These are phyloP conservation scores for Fusarium sp. DNA, from an alignment of 2,329 filamentous ascomycete genomes.

Conservation along the genomic window DNA sequence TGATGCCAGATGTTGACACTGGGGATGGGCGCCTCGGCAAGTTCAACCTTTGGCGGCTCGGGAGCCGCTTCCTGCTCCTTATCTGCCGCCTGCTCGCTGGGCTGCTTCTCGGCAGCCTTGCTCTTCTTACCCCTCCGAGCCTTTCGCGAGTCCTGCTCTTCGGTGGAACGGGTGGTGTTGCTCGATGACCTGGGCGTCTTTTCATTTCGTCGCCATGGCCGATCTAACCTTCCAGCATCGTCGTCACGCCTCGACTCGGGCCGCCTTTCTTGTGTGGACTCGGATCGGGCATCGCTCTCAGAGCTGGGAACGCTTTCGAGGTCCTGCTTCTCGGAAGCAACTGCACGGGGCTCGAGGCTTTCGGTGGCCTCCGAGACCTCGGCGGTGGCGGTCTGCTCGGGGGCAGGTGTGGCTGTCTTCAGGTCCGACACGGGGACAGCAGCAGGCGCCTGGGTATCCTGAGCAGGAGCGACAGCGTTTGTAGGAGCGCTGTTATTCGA, in stretches of 20 bases:
- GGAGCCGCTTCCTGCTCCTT: constrained; percentile 62
- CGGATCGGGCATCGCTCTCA: constrained; percentile 52
- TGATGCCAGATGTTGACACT: constrained; percentile 90
- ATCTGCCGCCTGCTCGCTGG: constrained; percentile 65
- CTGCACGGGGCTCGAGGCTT: constrained; percentile 37
- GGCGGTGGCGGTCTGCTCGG: constrained; percentile 43
- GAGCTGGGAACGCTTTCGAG: constrained; percentile 51
- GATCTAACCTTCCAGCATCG: constrained; percentile 53
- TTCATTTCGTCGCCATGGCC: constrained; percentile 57
- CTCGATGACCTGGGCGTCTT: constrained; percentile 70
- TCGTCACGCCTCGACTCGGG: constrained; percentile 54
- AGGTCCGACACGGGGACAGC: constrained; percentile 43
- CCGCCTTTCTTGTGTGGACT: constrained; percentile 49
- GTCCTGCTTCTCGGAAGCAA: constrained; percentile 50
- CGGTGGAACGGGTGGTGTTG: constrained; percentile 73
- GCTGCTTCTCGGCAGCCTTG: constrained; percentile 55
- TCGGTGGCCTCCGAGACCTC: constrained; percentile 43
- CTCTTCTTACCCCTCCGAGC: constrained; percentile 73
- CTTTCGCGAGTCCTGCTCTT: constrained; percentile 64
- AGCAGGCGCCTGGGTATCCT: constrained; percentile 46
- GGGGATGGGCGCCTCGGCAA: constrained; percentile 86
- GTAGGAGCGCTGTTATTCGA: constrained; percentile 44
- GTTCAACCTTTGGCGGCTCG: constrained; percentile 69
- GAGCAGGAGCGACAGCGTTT: constrained; percentile 40
- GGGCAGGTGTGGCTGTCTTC: constrained; percentile 36